Base-by-base conservation (phyloP, 2,329 filamentous ascomycete genomes). In the Hirsutella thompsonii region DNA sequence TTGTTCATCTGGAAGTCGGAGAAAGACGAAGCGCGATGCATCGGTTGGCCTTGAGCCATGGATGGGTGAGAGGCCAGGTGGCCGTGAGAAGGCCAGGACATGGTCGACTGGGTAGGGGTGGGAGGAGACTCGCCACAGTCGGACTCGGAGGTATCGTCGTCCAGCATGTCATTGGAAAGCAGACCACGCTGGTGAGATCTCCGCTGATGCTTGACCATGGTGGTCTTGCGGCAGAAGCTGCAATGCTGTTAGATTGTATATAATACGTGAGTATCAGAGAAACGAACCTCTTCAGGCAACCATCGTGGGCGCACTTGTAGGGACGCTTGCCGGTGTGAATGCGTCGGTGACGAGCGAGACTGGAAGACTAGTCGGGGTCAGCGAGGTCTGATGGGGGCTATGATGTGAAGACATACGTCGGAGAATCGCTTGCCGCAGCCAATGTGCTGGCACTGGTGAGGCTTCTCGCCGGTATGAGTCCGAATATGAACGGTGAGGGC, bases 201-300 rank as follows among this genome's bases (percentile, higher is more conserved):
- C 40, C 75, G 65, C 53, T 80, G 74, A 54, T 80, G 76, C 59
- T 81, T 81, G 41, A 81, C 73, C 76, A 80, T 79, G 42, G 78
- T 83, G 5, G 79, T 83, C 57, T 83, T 83, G 41, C 80, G 70
- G 58, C 79, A 83, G 56, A 83, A 83, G 57, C 79, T 81, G 48
- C 26, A 20, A 13, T n/a, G 29, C 35, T 20, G 47, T 56, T 42
- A 56, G 49, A 45, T 44, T 23, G 32, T 8, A 34, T 33, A 18
- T 14, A 16, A 3, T 16, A 18, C 14, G 8, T 3, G 14, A 16
- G 32, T 23, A 13, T 5, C 14, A 21, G 13, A 26, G 34, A 19
- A 19, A 37, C 44, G 16, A 40, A 76, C 72, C 72, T 79, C 60
- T 80, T 81, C 29, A 71, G 56, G 53, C 78, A 81, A 26, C 74